Evolutionary conservation across 208 protist genomes (phyloP).

Genomic region (Acanthamoeba royreba): DNA sequence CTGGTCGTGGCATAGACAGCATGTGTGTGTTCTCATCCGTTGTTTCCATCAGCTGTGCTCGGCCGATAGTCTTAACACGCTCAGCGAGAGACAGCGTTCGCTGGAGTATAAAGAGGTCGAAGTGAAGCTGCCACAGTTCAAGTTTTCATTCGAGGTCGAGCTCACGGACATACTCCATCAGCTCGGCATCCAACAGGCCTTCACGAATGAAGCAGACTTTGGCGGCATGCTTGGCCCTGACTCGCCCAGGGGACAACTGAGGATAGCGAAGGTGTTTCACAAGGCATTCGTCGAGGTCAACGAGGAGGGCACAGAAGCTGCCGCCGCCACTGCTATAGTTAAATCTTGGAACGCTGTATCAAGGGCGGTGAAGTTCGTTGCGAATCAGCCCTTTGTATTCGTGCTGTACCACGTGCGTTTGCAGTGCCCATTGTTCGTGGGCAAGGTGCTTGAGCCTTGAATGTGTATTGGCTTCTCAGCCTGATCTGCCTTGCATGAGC

Average conservation of each 20-base stretch:
- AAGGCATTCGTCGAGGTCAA: background rate
- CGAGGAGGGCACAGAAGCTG: conserved; percentile 24
- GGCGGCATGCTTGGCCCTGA: background rate
- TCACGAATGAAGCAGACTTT: background rate
- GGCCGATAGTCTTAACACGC: background rate
- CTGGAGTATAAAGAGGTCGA: background rate
- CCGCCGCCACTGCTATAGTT: background rate
- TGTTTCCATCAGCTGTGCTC: background rate
- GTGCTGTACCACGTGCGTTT: background rate
- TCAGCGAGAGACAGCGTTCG: background rate
- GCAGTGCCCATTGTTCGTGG: background rate
- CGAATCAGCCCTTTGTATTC: background rate
- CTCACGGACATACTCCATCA: background rate
- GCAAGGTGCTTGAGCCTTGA: background rate
- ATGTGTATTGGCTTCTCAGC: too few species aligned
- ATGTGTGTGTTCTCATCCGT: background rate
- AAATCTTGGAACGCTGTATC: too few species aligned
- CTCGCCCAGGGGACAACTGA: background rate
- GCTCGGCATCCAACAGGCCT: background rate
- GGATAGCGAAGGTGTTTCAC: background rate
- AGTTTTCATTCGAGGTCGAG: background rate
- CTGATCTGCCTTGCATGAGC: too few species aligned
- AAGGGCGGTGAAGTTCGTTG: background rate
- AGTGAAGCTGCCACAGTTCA: background rate
- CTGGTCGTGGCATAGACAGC: background rate